These are phyloP conservation scores for Calonectria montana DNA, from an alignment of 2,329 filamentous ascomycete genomes.

Conservation along the genomic window DNA sequence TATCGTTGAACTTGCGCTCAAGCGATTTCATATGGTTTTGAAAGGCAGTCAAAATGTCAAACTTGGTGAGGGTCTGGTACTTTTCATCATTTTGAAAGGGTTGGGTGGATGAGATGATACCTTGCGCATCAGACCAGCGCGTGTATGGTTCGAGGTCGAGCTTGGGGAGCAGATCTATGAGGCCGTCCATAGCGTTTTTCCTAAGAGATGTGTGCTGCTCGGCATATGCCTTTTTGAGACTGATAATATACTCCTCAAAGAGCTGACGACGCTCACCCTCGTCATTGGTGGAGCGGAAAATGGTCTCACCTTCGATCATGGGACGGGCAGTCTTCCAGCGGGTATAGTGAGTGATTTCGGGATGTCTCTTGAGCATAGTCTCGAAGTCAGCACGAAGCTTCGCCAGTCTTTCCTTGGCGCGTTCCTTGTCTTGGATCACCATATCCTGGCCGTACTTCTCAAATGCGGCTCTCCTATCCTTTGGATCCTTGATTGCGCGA, in stretches of 20 bases:
- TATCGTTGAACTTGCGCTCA: conserved; percentile 91
- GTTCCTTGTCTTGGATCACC: conserved; percentile 91
- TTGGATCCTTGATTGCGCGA: conserved; percentile 91
- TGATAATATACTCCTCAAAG: conserved; percentile 91
- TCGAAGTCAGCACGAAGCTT: conserved; percentile 95
- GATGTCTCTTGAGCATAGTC: conserved; percentile 95
- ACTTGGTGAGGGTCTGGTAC: conserved; percentile 86
- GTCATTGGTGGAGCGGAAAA: conserved; percentile 90
- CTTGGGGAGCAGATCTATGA: conserved; percentile 80
- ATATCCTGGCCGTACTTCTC: conserved; percentile 95
- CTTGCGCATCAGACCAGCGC: conserved; percentile 91
- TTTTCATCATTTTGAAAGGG: conserved; percentile 85
- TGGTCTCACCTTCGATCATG: conserved; percentile 94
- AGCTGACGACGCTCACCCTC: conserved; percentile 89
- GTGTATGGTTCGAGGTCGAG: conserved; percentile 93
- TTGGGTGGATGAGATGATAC: conserved; percentile 80
- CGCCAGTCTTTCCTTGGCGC: conserved; percentile 89
- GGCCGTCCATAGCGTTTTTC: conserved; percentile 85
- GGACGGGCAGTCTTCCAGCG: conserved; percentile 96
- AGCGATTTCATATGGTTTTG: conserved; percentile 94
- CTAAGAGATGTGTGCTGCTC: conserved; percentile 79
- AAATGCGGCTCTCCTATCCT: conserved; percentile 89
- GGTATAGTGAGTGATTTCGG: conserved; percentile 96
- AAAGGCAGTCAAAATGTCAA: conserved; percentile 92
- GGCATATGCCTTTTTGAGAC: conserved; percentile 82